Percentiles rank a stretch among this genome's conserved stretches.
Conservation (phyloP, 495 filamentous ascomycete genomes). For the Podospora pseudoanserina region DNA sequence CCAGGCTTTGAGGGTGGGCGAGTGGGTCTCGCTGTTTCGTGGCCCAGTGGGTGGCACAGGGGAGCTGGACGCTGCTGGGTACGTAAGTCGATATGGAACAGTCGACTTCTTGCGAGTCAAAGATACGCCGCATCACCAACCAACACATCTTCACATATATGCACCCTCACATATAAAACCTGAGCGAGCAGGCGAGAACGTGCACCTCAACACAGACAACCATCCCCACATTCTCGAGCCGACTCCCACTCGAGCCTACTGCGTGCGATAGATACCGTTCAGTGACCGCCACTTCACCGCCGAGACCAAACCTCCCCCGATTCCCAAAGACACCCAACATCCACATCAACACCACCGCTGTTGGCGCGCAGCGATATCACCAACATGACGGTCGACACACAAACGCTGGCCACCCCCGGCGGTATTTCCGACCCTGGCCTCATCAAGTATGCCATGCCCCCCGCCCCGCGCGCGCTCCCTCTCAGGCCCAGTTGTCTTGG, state of each 20-base stretch:
- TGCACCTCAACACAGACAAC: not conserved
- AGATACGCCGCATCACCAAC: constrained; percentile 15
- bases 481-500: not conserved
- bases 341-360: not conserved
- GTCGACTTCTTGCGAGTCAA: constrained; percentile 16
- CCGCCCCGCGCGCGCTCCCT: not conserved
- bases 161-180: not conserved
- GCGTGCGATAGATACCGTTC: not conserved
- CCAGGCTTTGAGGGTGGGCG: not conserved
- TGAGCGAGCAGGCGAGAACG: not conserved
- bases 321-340: not conserved
- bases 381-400: constrained; percentile 32
- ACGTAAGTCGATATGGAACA: constrained; percentile 12
- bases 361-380: not conserved
- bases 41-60: not conserved
- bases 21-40: not conserved
- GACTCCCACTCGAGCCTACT: not conserved
- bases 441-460: constrained; percentile 47
- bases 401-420: constrained; percentile 40
- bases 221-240: not conserved
- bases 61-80: constrained; percentile 11
- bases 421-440: constrained; percentile 59
- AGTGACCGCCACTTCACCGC: not conserved
- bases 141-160: not conserved
- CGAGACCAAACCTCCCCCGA: not conserved